Evolutionary conservation across 306 rosid species (phyloP), one percentile per base, ranked within the genome.

Genomic region (Begonia fuchsioides): DNA sequence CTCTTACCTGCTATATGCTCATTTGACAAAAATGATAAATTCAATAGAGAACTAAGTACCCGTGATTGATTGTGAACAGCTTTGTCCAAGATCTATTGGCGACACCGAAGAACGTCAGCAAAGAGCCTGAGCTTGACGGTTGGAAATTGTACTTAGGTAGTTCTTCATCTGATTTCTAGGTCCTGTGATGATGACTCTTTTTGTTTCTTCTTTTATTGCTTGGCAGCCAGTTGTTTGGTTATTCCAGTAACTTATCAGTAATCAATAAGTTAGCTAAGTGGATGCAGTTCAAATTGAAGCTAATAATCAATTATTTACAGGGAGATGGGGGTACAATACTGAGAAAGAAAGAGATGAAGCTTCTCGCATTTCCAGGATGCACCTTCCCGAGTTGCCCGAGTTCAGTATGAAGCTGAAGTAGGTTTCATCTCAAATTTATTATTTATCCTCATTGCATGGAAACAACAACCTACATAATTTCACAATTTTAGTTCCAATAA

Each of bases 131-230:
- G 60, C 62, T 88, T 61, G 83, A 78, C 52, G 69, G 51, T 38
- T 88, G 96, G 96, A 83, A 72, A 44, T 72, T 83, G 64, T 83
- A 76, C 72, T 70, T 76, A n/a, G 95, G 96, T 82, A 77, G 39
- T 14, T 13, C 52, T 32, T 10, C 35, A 26, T 26, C 35, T 1
- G 2, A 4, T 19, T 19, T 19, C 26, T 19, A 19, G 26, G 35
- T 26, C 3, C 35, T 26, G 35, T 5, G 35, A 44, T 13, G 16
- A 44, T 44, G 13, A 13, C 14, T 13, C 7, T 26, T 44, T 18
- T 18, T 16, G 17, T 12, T 14, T 49, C 32, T 44, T 12, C 16
- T 44, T 15, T 13, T 15, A 6, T 20, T 43, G 52, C 35, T 26
- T 55, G 20, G 44, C 49, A 26, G 8, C 35, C 35, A 26, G 35